phyloP scores from a whole-genome alignment of 306 rosid species.

The Delonix regia region DNA sequence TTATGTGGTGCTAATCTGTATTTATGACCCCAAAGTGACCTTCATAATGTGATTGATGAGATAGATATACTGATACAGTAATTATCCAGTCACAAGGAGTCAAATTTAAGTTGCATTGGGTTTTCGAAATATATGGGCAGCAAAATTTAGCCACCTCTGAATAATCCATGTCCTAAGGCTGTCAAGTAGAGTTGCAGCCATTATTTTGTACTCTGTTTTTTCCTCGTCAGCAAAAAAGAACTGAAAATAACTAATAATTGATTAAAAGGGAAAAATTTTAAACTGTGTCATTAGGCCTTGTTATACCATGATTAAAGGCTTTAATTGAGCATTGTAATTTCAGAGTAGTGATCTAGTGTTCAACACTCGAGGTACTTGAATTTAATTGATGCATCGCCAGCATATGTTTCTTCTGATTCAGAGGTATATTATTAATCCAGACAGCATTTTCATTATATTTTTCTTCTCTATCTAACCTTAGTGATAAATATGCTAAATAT shows the following conservation, averaged over 20 bases:
- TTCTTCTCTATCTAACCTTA: background rate
- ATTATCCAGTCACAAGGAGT: background rate
- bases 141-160: background rate
- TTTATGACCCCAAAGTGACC: constrained; percentile 66
- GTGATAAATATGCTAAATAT: background rate
- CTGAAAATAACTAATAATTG: background rate
- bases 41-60: constrained; percentile 44
- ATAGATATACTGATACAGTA: background rate
- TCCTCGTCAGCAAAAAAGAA: background rate
- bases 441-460: background rate
- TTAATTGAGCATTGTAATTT: background rate
- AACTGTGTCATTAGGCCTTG: background rate
- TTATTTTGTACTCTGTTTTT: background rate
- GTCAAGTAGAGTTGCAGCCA: background rate
- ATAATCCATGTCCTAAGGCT: background rate
- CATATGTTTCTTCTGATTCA: background rate
- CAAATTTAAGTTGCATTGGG: background rate
- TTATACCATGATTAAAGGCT: background rate
- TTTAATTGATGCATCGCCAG: constrained; percentile 6
- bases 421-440: background rate
- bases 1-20: background rate
- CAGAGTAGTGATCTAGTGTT: background rate
- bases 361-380: background rate
- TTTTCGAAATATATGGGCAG: constrained; percentile 1
- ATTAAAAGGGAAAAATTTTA: background rate